Conservation (phyloP, 352 stramenopile species). For the Thraustotheca clavata region DNA sequence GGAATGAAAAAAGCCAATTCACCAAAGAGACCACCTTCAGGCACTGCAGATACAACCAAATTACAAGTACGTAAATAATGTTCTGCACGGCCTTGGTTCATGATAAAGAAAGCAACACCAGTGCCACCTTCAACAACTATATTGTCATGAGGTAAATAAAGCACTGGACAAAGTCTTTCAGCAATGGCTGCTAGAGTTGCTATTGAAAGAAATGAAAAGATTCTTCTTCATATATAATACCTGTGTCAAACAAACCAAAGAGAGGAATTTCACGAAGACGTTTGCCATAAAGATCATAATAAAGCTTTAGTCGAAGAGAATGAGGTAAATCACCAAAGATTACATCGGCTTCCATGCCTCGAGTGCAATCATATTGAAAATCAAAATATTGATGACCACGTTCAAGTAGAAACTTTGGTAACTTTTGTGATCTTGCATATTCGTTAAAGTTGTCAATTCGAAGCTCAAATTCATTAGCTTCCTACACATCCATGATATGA, state of each 20-base stretch:
- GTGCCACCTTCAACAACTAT: conserved; percentile 58
- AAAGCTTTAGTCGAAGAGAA: conserved; percentile 56
- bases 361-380: conserved; percentile 58
- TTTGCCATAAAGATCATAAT: conserved; percentile 60
- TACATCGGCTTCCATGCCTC: conserved; percentile 56
- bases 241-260: not conserved
- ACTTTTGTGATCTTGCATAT: conserved; percentile 54
- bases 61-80: conserved; percentile 10
- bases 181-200: conserved; percentile 28
- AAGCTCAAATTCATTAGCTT: conserved; percentile 64
- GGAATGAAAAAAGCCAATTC: conserved; percentile 68
- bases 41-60: conserved; percentile 43
- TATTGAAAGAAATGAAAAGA: not conserved
- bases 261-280: conserved; percentile 47
- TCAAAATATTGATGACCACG: conserved; percentile 60
- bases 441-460: conserved; percentile 55
- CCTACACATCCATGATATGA: not conserved
- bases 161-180: conserved; percentile 51
- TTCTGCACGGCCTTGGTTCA: conserved; percentile 45
- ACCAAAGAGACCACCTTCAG: conserved; percentile 50
- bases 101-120: conserved; percentile 58
- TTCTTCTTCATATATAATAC: not conserved
- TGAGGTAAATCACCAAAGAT: conserved; percentile 64
- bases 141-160: conserved; percentile 64
- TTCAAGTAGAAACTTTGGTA: conserved; percentile 43